phyloP scores from a whole-genome alignment of 441 rosid species.

The Raphanus hybrid region DNA sequence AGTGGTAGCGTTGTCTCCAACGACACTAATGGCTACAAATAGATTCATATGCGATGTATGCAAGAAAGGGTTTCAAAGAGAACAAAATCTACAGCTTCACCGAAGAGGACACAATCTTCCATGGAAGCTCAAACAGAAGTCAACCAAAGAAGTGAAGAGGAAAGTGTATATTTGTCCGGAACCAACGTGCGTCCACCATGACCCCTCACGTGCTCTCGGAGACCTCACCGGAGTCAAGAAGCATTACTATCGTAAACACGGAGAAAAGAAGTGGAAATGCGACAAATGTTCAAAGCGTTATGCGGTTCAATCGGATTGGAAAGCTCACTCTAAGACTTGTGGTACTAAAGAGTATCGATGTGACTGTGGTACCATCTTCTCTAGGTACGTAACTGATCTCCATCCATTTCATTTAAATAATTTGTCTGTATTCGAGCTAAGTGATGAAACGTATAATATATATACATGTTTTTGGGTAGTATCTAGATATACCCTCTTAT shows the following conservation, averaged over 20 bases:
- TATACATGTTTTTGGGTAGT: constrained; percentile 4
- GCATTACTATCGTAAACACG: constrained; percentile 83
- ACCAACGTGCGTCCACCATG: constrained; percentile 93
- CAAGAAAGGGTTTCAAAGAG: constrained; percentile 91
- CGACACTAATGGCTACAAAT: constrained; percentile 88
- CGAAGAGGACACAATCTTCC: constrained; percentile 93
- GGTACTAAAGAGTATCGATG: constrained; percentile 72
- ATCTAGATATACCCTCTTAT: constrained; percentile 36
- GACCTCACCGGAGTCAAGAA: constrained; percentile 92
- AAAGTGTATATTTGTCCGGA: constrained; percentile 92
- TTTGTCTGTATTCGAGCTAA: constrained; percentile 36
- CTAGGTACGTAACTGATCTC: constrained; percentile 59
- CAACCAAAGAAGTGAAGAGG: constrained; percentile 70
- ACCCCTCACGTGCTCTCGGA: constrained; percentile 87
- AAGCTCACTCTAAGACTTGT: constrained; percentile 89
- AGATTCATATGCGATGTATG: constrained; percentile 91
- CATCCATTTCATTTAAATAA: constrained; percentile 38
- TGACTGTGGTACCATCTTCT: constrained; percentile 86
- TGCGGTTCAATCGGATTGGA: constrained; percentile 95
- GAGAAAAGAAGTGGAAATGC: constrained; percentile 92
- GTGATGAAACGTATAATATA: constrained; percentile 34
- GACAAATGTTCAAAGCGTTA: constrained; percentile 84
- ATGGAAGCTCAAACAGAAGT: constrained; percentile 88
- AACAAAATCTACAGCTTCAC: constrained; percentile 89
- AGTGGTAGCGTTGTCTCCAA: constrained; percentile 86